A percentile compares a stretch with the other conserved stretches of the same genome.
These are phyloP conservation scores for Ustilago cynodontis DNA, from an alignment of 1,284 basidiomycete species.

Conservation along the genomic window DNA sequence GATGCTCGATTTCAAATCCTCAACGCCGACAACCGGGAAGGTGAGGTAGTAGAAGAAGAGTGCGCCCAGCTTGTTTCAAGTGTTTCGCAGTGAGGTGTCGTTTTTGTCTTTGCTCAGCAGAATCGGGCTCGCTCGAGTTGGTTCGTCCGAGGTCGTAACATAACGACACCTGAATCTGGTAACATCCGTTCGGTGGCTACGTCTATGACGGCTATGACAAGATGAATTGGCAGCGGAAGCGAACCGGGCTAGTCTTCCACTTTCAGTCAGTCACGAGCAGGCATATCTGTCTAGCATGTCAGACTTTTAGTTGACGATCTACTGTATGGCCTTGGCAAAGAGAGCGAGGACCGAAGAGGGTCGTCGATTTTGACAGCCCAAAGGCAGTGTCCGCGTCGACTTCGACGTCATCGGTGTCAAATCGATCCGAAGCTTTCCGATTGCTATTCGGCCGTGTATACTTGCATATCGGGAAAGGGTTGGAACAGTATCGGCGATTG, in stretches of 20 bases:
- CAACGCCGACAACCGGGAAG: constrained; percentile 4
- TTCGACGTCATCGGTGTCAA: constrained; percentile 24
- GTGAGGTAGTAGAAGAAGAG: neutral
- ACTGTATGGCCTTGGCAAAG: constrained; percentile 3
- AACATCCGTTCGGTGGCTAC: neutral
- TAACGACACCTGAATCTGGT: neutral
- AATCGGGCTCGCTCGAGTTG: neutral
- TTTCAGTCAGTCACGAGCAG: neutral
- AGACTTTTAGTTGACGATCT: neutral
- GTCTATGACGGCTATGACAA: constrained; percentile 1
- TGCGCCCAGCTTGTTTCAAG: neutral
- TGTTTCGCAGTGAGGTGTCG: neutral
- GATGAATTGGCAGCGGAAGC: constrained; percentile 3
- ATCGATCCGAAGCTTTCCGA: constrained; percentile 32
- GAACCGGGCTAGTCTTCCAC: neutral
- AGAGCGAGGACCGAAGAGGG: neutral
- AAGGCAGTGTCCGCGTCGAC: constrained; percentile 8
- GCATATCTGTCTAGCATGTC: neutral
- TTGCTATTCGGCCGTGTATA: constrained; percentile 5
- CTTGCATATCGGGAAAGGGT: neutral
- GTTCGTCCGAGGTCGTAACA: neutral
- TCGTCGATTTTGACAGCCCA: neutral
- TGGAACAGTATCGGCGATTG: neutral
- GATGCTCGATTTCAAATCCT: neutral
- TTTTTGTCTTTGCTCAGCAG: constrained; percentile 2